Conservation (phyloP, 2,329 filamentous ascomycete genomes). For the Boeremia exigua region DNA sequence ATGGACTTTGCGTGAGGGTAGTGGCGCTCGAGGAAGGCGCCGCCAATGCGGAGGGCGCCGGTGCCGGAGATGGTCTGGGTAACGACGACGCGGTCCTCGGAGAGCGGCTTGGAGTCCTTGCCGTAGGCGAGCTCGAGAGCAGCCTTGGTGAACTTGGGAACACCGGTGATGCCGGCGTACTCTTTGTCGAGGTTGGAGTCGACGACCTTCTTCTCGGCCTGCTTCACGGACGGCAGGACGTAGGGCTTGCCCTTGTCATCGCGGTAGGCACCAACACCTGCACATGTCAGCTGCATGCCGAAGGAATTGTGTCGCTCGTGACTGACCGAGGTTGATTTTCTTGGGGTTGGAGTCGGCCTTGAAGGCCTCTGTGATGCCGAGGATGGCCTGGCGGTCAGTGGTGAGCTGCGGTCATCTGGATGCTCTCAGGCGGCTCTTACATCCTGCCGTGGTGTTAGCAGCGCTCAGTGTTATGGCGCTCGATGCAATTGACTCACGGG, state of each 20-base stretch:
- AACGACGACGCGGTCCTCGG: constrained; percentile 79
- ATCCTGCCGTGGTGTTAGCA: constrained; percentile 44
- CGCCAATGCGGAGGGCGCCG: constrained; percentile 92
- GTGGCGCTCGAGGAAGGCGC: constrained; percentile 89
- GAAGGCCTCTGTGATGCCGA: constrained; percentile 96
- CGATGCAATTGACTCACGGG: constrained; percentile 68
- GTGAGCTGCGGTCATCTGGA: constrained; percentile 26
- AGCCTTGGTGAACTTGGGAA: constrained; percentile 91
- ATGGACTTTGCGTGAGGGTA: constrained; percentile 92
- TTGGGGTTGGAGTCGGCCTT: constrained; percentile 92
- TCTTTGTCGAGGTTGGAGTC: constrained; percentile 87
- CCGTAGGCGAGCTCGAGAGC: constrained; percentile 93
- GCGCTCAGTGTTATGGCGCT: constrained; percentile 14
- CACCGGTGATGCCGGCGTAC: constrained; percentile 96
- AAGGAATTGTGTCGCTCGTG: background rate
- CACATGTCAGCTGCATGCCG: constrained; percentile 27
- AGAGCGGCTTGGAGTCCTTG: constrained; percentile 75
- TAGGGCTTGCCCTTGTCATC: constrained; percentile 98
- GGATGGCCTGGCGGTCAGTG: constrained; percentile 67
- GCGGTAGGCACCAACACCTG: constrained; percentile 95
- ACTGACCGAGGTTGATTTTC: constrained; percentile 95
- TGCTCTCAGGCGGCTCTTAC: constrained; percentile 27
- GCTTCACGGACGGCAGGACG: constrained; percentile 89
- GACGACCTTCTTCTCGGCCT: constrained; percentile 87
- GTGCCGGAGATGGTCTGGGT: constrained; percentile 99